These are phyloP conservation scores for Alliaria petiolata DNA, from an alignment of 345 rosid genomes.

Conservation along the genomic window DNA sequence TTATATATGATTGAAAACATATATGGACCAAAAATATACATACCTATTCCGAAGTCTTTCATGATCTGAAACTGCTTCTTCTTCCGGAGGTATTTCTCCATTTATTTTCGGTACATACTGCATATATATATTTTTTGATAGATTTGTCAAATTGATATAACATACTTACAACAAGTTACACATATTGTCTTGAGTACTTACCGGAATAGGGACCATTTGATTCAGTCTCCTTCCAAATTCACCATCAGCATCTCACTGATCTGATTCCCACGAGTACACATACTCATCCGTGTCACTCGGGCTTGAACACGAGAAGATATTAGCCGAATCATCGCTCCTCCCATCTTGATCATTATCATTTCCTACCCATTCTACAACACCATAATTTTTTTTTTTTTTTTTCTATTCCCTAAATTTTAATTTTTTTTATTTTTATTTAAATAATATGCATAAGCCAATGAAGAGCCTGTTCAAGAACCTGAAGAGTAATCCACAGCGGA, in stretches of 20 bases:
- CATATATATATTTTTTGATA: not conserved
- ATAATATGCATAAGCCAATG: too few relatives aligned
- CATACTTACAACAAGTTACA: not conserved
- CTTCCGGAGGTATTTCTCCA: conserved; percentile 89
- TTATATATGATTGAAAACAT: not conserved
- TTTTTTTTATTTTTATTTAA: too few relatives aligned
- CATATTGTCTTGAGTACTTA: conserved; percentile 27
- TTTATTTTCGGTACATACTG: conserved; percentile 93
- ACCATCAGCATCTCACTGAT: conserved; percentile 53
- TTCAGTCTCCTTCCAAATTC: conserved; percentile 80
- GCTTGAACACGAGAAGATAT: conserved; percentile 55
- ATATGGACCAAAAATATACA: not conserved
- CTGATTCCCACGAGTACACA: conserved; percentile 59
- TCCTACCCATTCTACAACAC: conserved; percentile 42
- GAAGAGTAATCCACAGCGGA: conserved; percentile 40
- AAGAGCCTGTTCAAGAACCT: conserved; percentile 38
- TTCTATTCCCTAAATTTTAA: too few relatives aligned
- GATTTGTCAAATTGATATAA: not conserved
- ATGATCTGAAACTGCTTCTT: conserved; percentile 94
- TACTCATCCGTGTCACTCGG: conserved; percentile 58
- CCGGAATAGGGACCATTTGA: conserved; percentile 80
- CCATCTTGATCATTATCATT: conserved; percentile 51
- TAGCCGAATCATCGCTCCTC: conserved; percentile 46
- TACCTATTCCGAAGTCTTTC: conserved; percentile 83
- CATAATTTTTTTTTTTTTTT: too few relatives aligned